Evolutionary conservation across 768 basidiomycete species (phyloP), one percentile per base, ranked within the genome.

Genomic region (Pholiota molesta): DNA sequence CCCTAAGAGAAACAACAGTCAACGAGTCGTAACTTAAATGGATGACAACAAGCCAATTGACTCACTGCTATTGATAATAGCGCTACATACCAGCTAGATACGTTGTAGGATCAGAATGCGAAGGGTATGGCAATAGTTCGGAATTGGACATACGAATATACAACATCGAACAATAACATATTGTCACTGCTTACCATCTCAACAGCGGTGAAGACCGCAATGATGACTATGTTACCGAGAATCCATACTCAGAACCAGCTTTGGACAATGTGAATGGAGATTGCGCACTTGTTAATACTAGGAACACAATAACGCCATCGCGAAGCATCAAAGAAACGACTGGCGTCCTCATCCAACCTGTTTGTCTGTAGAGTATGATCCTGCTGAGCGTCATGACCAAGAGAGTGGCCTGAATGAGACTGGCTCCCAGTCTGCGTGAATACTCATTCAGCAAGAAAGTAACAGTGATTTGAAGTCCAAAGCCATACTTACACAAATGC

Each of bases 251-350:
- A 55, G 44, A 35, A 39, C 9, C 17, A 49, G 9, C 28, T 31
- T 9, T 16, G 7, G 39, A 28, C 13, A 16, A 49, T 26, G 8
- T 21, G 11, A 6, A 4, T 28, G 29, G 19, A 45, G 13, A 13
- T 2, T 3, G 40, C 55, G 16, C 21, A 62, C 64, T 42, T 11
- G 31, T 19, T 16, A 65, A 29, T 13, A 62, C n/a, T 7, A 62
- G n/a, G 45, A 62, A 65, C 4, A 57, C 55, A 17, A 21, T 33
- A 14, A 65, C 17, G 13, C 64, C 61, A 26, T 65, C 64, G 11
- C 64, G 53, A 13, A 65, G 49, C 61, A 65, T 57, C 11, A 62
- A 45, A 5, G 64, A 62, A 17, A 65, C 60, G 5, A 65, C 47
- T 11, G 64, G 64, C 28, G 61, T 62, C 45, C 57, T 54, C 26